These are phyloP conservation scores for Onygenales sp. DNA, from an alignment of 2,329 filamentous ascomycete genomes.

Conservation along the genomic window DNA sequence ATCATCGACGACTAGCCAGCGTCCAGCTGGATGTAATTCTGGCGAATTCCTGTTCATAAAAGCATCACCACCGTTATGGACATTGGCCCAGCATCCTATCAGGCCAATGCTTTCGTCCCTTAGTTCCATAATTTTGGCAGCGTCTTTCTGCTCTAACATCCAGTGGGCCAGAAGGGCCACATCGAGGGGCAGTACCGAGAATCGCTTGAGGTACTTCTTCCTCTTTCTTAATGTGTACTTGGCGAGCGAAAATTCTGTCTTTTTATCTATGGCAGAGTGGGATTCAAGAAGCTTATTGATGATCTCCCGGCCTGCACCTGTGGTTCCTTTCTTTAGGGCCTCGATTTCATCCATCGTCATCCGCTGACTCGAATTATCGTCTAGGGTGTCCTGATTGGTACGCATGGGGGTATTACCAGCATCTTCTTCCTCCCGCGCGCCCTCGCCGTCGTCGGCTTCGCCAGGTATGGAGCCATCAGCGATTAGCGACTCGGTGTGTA, in stretches of 20 bases:
- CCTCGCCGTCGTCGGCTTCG: conserved; percentile 26
- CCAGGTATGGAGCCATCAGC: conserved; percentile 25
- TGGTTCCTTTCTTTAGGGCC: conserved; percentile 60
- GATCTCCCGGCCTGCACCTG: conserved; percentile 73
- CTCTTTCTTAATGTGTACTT: conserved; percentile 95
- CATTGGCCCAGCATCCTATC: conserved; percentile 80
- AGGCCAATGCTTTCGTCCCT: conserved; percentile 74
- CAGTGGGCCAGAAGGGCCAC: conserved; percentile 66
- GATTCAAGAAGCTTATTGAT: conserved; percentile 88
- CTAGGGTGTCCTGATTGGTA: conserved; percentile 54
- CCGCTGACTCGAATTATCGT: conserved; percentile 61
- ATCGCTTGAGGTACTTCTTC: conserved; percentile 84
- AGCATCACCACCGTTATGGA: conserved; percentile 57
- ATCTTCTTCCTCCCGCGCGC: conserved; percentile 20
- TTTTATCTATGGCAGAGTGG: conserved; percentile 83
- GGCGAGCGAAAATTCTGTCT: conserved; percentile 84
- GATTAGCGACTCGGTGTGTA: conserved; percentile 69
- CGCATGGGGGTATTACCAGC: conserved; percentile 44
- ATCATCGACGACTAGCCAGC: conserved; percentile 81
- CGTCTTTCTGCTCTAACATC: conserved; percentile 70
- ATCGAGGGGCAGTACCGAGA: conserved; percentile 76
- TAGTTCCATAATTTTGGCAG: conserved; percentile 72
- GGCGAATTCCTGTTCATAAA: conserved; percentile 13
- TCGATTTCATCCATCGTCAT: conserved; percentile 65
- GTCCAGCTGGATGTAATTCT: conserved; percentile 37